Evolutionary conservation across 352 stramenopile genomes (phyloP), one percentile per base, ranked within the genome.

Genomic region (Globisporangium perplexum): DNA sequence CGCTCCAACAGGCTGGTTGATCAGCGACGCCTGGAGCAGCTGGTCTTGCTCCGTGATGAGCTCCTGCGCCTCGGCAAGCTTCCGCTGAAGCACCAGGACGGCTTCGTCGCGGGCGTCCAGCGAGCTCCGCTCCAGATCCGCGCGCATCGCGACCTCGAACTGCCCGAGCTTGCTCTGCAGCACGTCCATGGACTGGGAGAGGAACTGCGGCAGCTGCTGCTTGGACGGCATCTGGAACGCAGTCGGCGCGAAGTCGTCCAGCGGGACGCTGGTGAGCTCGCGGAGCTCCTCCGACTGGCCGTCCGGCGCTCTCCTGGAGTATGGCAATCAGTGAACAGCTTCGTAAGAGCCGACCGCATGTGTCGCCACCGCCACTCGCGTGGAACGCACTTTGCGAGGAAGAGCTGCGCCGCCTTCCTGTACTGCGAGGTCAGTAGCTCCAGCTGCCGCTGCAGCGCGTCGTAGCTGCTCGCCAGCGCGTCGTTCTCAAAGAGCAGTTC

Each of bases 21-120:
- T 43, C 43, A 91, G 43, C 11, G 77, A 82, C 14, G 77, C 80
- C 65, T 91, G 80, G 33, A 91, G 55, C 26, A 91, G 59, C 47
- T 83, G 69, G 46, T 91, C 77, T 55, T 91, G 80, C 47, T 91
- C 77, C 0, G 60, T 55, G 28, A 91, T 83, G 56, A 91, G 73
- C 7, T 48, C 57, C 24, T 89, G 70, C 0, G 80, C 80, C 22
- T 88, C 75, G 11, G 71, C 68, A 8, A 91, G 70, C 54, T 91
- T 91, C 24, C 74, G 36, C 39, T 74, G 73, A n/a, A 91, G 70
- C 1, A 50, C 28, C n/a, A 23, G 30, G 5, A 81, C 54, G 4
- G 80, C 53, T 24, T 74, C 59, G 30, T 71, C 36, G 26, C 62
- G 60, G 5, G 59, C 53, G 18, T 54, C 20, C 0, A 41, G 47